These are phyloP conservation scores for Protomyces pachydermus DNA, from an alignment of 1,139 yeast species.

Conservation along the genomic window DNA sequence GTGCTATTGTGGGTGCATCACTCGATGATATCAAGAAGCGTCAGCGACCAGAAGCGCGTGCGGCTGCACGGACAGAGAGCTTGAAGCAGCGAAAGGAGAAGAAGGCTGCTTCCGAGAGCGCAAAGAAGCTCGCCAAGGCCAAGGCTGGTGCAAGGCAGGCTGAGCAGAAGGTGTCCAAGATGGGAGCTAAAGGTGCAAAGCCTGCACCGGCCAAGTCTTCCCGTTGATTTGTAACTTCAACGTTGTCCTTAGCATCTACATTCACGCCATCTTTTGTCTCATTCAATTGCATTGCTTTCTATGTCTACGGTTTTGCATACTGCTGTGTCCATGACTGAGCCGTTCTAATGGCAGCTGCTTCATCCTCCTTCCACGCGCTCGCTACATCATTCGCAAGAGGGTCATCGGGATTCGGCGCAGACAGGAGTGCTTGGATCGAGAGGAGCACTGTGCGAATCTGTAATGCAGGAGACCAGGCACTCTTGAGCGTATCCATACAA, in stretches of 20 bases:
- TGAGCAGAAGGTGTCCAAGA: slow-evolving; percentile 55
- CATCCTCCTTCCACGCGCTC: slow-evolving; percentile 88
- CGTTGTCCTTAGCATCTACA: not conserved
- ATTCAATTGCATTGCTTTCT: no score
- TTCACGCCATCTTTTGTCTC: no score
- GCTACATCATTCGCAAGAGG: slow-evolving; percentile 98
- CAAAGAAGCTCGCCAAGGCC: slow-evolving; percentile 83
- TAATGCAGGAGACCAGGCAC: slow-evolving; percentile 95
- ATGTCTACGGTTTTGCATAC: slow-evolving; percentile 28
- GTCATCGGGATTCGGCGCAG: slow-evolving; percentile 97
- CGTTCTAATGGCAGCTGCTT: slow-evolving; percentile 64
- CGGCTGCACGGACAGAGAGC: slow-evolving; percentile 93
- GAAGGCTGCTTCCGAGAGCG: slow-evolving; percentile 86
- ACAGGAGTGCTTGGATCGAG: slow-evolving; percentile 86
- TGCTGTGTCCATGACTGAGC: slow-evolving; percentile 34
- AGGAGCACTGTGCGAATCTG: slow-evolving; percentile 91
- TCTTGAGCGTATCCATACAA: slow-evolving; percentile 88
- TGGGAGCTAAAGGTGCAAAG: slow-evolving; percentile 41
- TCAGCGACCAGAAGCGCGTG: slow-evolving; percentile 95
- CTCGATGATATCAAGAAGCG: slow-evolving; percentile 98
- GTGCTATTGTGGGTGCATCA: slow-evolving; percentile 99
- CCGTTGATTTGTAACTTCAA: not conserved
- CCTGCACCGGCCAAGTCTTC: slow-evolving; percentile 1
- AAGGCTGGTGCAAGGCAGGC: slow-evolving; percentile 66
- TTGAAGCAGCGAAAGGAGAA: slow-evolving; percentile 89